Conservation (phyloP, 176 grass and related monocot species). For the Raddia guianensis region DNA sequence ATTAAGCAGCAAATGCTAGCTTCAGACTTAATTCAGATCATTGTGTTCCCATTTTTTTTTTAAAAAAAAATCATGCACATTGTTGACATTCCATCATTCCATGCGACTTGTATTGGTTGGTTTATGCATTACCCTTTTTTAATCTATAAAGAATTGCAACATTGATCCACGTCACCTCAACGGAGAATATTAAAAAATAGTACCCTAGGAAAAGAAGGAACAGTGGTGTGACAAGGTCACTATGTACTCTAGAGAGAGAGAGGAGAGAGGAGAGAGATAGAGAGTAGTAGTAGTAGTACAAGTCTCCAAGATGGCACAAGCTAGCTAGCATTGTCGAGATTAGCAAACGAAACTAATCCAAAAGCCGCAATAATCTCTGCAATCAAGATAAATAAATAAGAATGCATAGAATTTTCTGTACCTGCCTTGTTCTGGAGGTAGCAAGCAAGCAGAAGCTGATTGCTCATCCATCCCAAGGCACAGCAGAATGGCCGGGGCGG, state of each 20-base stretch:
- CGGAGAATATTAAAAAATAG: constrained; percentile 60
- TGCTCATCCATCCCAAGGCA: constrained; percentile 53
- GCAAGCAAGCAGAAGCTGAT: constrained; percentile 40
- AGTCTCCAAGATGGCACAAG: constrained; percentile 24
- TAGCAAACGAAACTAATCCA: constrained; percentile 46
- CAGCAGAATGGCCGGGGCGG: constrained; percentile 1
- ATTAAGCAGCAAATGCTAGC: constrained; percentile 9
- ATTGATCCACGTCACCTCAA: constrained; percentile 60
- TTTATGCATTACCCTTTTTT: constrained; percentile 44
- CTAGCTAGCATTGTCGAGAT: constrained; percentile 41
- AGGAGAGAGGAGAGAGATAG: background rate
- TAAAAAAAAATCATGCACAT: constrained; percentile 35
- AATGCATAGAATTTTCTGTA: constrained; percentile 38
- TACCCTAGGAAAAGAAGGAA: constrained; percentile 55
- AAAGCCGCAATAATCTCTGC: constrained; percentile 39
- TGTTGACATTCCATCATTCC: constrained; percentile 69
- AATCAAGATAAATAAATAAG: constrained; percentile 28
- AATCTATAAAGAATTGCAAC: constrained; percentile 40
- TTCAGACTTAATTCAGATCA: constrained; percentile 19
- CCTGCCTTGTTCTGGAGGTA: constrained; percentile 28
- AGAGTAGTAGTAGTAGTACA: constrained; percentile 10
- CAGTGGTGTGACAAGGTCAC: constrained; percentile 68
- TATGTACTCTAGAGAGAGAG: constrained; percentile 48
- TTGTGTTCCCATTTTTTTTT: constrained; percentile 22
- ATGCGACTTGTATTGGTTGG: constrained; percentile 55